Evolutionary conservation across 768 basidiomycete species (phyloP).

Genomic region (Rhodotorula taiwanensis): DNA sequence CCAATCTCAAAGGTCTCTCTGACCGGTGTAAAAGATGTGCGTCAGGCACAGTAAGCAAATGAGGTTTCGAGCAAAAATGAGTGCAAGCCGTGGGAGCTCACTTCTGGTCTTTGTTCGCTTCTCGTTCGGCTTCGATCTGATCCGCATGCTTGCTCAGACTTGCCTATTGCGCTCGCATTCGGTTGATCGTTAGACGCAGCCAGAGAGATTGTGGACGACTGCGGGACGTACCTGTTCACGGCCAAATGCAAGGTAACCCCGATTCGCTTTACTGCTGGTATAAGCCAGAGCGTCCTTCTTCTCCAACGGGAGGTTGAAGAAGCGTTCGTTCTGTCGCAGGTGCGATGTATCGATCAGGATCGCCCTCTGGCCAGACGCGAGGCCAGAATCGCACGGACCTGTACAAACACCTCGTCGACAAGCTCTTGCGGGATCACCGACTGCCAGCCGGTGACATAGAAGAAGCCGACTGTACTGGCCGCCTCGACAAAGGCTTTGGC

Average conservation of each 20-base stretch:
- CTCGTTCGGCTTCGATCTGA: background rate
- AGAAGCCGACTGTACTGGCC: slow-evolving; percentile 47
- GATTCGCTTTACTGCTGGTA: slow-evolving; percentile 22
- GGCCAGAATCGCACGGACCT: background rate
- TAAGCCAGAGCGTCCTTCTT: slow-evolving; percentile 43
- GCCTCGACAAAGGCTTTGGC: slow-evolving; percentile 1
- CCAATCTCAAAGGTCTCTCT: slow-evolving; percentile 51
- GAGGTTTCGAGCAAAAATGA: background rate
- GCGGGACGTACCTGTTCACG: background rate
- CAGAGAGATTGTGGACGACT: no score
- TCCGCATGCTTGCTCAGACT: slow-evolving; percentile 5
- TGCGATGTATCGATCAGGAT: slow-evolving; percentile 36
- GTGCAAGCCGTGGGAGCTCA: background rate
- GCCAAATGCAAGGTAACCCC: slow-evolving; percentile 16
- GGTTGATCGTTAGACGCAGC: no score
- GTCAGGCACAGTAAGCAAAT: background rate
- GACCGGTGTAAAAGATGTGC: no score
- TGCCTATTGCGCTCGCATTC: no score
- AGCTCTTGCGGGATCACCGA: slow-evolving; percentile 48
- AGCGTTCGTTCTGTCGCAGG: slow-evolving; percentile 35
- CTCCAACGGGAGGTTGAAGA: slow-evolving; percentile 49
- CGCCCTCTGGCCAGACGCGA: background rate
- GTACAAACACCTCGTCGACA: slow-evolving; percentile 25
- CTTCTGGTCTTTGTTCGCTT: slow-evolving; percentile 16
- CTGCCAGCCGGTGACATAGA: slow-evolving; percentile 48